phyloP scores from a whole-genome alignment of 164 flowering plant genomes.

The Aristolochia contorta region DNA sequence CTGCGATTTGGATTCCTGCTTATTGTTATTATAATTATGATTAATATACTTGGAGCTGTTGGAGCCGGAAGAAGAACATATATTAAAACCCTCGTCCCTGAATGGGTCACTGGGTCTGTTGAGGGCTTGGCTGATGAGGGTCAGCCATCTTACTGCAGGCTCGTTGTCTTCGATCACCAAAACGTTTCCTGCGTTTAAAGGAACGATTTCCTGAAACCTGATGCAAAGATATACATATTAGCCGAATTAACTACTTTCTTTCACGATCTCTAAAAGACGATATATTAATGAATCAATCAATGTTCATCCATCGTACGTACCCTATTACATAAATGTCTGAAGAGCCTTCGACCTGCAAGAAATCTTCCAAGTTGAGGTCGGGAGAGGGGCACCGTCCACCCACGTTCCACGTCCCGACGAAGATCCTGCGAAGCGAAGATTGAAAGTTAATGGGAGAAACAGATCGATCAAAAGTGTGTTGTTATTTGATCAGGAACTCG shows the following conservation, averaged over 20 bases:
- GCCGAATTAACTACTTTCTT: no score
- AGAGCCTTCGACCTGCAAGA: constrained; percentile 66
- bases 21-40: no score
- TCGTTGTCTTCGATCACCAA: constrained; percentile 82
- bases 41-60: constrained; percentile 11
- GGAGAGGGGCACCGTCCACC: constrained; percentile 73
- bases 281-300: no score
- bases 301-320: no score
- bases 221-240: no score
- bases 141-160: constrained; percentile 83
- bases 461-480: neutral
- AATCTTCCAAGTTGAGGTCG: constrained; percentile 73
- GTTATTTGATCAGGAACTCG: neutral
- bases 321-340: constrained; percentile 85
- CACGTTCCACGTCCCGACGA: constrained; percentile 94
- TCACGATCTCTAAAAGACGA: no score
- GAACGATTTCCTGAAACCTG: constrained; percentile 99
- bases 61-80: constrained; percentile 16
- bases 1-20: constrained; percentile 14
- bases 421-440: constrained; percentile 38
- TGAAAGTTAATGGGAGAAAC: no score
- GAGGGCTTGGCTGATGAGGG: constrained; percentile 65
- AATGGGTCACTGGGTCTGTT: constrained; percentile 33
- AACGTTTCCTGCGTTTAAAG: constrained; percentile 88
- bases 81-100: constrained; percentile 15